Evolutionary conservation across 2,329 filamentous ascomycete species (phyloP), one percentile per base, ranked within the genome.

Genomic region (Ceratocystis harringtonii): DNA sequence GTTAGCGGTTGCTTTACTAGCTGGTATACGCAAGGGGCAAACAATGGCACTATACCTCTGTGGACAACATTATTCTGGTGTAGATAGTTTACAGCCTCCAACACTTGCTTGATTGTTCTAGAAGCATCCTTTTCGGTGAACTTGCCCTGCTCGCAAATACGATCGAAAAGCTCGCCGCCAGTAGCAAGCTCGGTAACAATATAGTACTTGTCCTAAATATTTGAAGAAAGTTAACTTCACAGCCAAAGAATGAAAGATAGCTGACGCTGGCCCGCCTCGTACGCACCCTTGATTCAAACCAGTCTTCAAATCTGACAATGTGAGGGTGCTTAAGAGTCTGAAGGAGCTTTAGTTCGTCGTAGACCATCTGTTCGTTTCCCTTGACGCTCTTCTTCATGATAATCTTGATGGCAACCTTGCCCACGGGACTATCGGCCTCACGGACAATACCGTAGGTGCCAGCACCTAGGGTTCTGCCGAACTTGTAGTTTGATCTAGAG

Each of bases 361-460:
- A 94, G 50, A 99, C 94, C 94, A 99, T 99, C 75, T 88, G 85
- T 80, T 99, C 94, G 72, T 97, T 97, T 69, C 92, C 92, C 75
- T 92, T 95, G 74, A 99, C 92, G 77, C 96, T 97, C 80, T 96
- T 96, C 84, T 99, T 99, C 73, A 97, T 80, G 76, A 99, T 99
- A 75, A 99, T 97, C 82, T 99, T 99, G 76, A 99, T 84, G 50
- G 94, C 94, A 68, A 95, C 92, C 80, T 96, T 84, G 75, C 90
- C 90, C 25, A 45, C 22, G 52, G 87, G 84, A 70, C 89, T 84
- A 68, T 96, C 91, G 68, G 94, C 94, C 78, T 99, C 94, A 71
- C 94, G 86, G 72, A 99, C 94, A 72, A 99, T 95, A 73, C 94
- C 94, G 81, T 99, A 99, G 72, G 94, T 99, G 71, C 94, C 94